Evolutionary conservation across 2,329 filamentous ascomycete species (phyloP).

Genomic region (Ascosphaera apis): DNA sequence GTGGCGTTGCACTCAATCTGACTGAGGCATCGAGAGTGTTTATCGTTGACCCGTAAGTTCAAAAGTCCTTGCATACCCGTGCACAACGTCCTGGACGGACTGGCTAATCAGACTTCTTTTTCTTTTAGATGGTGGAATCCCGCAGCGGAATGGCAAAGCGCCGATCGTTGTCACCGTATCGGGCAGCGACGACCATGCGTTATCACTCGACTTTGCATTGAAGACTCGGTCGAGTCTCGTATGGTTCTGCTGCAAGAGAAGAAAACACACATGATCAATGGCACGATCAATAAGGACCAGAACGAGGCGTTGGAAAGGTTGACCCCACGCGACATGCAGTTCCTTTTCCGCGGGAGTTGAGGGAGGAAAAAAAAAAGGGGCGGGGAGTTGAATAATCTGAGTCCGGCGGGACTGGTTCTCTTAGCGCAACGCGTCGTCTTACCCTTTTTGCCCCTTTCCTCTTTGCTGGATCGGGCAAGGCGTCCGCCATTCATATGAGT

Average conservation of each 20-base stretch:
- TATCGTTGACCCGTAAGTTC: constrained; percentile 75
- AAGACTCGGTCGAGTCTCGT: constrained; percentile 86
- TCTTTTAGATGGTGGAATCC: constrained; percentile 84
- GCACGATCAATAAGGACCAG: constrained; percentile 85
- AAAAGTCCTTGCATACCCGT: not conserved
- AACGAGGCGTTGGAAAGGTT: constrained; percentile 67
- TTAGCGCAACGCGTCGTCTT: no score
- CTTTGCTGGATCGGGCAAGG: not conserved
- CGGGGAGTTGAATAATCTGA: no score
- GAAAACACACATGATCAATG: constrained; percentile 95
- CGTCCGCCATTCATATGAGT: no score
- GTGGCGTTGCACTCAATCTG: constrained; percentile 82
- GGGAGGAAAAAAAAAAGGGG: not conserved
- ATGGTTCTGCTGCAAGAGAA: constrained; percentile 96
- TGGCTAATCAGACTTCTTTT: not conserved
- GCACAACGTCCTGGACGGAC: not conserved
- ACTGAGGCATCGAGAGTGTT: constrained; percentile 90
- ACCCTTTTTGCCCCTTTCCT: no score
- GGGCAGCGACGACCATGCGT: constrained; percentile 84
- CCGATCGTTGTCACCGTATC: constrained; percentile 83
- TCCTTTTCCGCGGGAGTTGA: constrained; percentile 63
- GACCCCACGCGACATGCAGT: constrained; percentile 80
- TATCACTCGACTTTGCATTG: constrained; percentile 84
- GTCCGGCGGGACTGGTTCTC: no score
- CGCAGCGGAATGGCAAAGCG: constrained; percentile 98